Base-by-base conservation (phyloP, 1,284 basidiomycete genomes). In the Gomphus bonarii region DNA sequence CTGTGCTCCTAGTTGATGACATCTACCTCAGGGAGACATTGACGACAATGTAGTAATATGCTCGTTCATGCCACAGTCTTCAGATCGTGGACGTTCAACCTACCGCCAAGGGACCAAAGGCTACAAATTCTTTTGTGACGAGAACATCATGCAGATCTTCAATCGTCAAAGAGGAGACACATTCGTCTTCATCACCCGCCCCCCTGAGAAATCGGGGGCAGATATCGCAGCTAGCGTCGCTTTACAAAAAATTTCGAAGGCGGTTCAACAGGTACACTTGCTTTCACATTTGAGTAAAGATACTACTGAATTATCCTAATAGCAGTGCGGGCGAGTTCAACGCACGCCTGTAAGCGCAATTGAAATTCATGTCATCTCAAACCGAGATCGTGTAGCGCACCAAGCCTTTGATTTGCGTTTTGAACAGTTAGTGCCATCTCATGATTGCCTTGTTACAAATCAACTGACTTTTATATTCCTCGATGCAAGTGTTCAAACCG, bases 361-460 rank as follows among this genome's bases (percentile, higher is more conserved):
- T 25, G 82, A 85, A 62, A 74, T 84, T 7, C 82, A 84, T 63
- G 82, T 85, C 2, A 76, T 84, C 16, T 84, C 82, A 0, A 84
- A 84, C 63, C 71, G 81, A 22, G 82, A 84, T 64, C 74, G 79
- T 10, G 70, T 82, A 5, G 78, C 81, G 0, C 80, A 82, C 63
- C 80, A 82, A 64, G 63, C 80, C 0, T 84, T 85, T 61, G 82
- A 85, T 63, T 64, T 84, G 40, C 80, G 81, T 67, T 81, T 82
- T 63, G 78, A 83, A 44, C 79, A 82, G 82, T 84, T 64, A 67
- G 81, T 70, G 33, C 4, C 25, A 4, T 25, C 25, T 25, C 25
- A 25, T 25, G 25, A 18, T 3, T 12, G 51, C 31, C 42, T 28
- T 50, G 16, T 42, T 35, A 9, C 2, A 14, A 35, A 14, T 35